phyloP scores from a whole-genome alignment of 139 green algal species.

The Chlamydomonas incerta region DNA sequence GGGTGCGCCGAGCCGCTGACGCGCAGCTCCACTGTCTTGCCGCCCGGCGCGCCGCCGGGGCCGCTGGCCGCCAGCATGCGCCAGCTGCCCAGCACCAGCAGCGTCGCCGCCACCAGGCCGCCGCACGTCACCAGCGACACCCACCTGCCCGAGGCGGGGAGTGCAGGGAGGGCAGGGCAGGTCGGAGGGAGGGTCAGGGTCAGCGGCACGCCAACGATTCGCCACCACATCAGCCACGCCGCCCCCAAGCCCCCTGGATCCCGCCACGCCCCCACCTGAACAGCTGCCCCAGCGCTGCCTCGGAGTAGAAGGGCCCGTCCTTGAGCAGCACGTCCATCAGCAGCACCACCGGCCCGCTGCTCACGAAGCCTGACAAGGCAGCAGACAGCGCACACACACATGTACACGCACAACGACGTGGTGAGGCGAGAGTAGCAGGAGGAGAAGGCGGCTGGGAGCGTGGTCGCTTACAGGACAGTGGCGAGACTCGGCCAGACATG shows the following conservation, averaged over 20 bases:
- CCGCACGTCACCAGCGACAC: background rate
- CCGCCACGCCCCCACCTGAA: constrained; percentile 50
- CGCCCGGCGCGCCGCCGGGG: background rate
- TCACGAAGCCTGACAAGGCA: constrained; percentile 59
- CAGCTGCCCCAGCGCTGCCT: constrained; percentile 35
- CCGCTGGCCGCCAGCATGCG: constrained; percentile 21
- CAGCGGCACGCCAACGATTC: no score
- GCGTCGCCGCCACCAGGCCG: constrained; percentile 27
- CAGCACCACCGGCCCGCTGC: constrained; percentile 60
- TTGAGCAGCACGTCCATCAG: constrained; percentile 61
- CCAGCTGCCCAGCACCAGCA: constrained; percentile 48
- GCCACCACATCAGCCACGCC: no score
- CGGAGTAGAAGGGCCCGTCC: constrained; percentile 45
- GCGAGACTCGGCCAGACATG: no score
- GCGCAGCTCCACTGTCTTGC: no score
- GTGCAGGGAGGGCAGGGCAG: no score
- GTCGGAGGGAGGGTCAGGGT: no score
- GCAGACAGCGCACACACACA: background rate
- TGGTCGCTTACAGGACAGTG: no score
- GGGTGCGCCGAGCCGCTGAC: no score
- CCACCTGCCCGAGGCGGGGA: background rate
- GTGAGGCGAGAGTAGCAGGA: no score
- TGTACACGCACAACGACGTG: no score
- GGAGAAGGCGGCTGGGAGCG: no score
- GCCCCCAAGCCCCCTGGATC: no score